A percentile compares a stretch with the other conserved stretches of the same genome.
Conservation (phyloP, 2,329 filamentous ascomycete species). For the Calonectria montana region DNA sequence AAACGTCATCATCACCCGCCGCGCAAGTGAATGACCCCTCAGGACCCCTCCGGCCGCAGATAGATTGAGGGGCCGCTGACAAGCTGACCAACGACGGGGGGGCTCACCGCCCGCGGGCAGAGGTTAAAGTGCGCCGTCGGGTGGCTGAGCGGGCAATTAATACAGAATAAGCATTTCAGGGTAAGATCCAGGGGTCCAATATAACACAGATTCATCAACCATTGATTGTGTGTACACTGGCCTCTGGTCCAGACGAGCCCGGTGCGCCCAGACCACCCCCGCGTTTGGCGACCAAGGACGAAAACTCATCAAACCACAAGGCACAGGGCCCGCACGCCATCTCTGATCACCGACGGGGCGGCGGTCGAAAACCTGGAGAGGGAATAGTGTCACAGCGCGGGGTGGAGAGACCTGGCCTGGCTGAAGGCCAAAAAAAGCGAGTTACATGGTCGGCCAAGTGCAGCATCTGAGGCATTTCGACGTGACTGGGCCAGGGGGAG, state of each 20-base stretch:
- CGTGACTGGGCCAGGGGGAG: slow-evolving; percentile 3
- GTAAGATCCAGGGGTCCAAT: slow-evolving; percentile 18
- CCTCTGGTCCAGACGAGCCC: neutral
- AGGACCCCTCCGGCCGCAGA: slow-evolving; percentile 1
- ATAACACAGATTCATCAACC: slow-evolving; percentile 2
- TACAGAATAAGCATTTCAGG: slow-evolving; percentile 1
- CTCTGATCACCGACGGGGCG: slow-evolving; percentile 5
- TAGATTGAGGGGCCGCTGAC: slow-evolving; percentile 20
- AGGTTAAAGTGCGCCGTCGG: slow-evolving; percentile 9
- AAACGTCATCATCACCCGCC: neutral
- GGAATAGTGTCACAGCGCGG: slow-evolving; percentile 4
- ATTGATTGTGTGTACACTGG: neutral
- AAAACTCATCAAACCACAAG: slow-evolving; percentile 19
- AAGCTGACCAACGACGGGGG: slow-evolving; percentile 21
- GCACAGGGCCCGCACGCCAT: slow-evolving; percentile 23
- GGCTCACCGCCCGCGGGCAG: slow-evolving; percentile 18
- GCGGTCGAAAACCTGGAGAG: neutral
- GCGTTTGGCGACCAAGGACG: slow-evolving; percentile 40
- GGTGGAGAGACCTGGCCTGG: neutral
- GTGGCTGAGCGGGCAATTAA: slow-evolving; percentile 18
- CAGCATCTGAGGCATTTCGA: slow-evolving; percentile 25
- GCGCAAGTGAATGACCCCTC: neutral
- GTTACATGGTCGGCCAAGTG: slow-evolving; percentile 18
- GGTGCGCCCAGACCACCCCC: slow-evolving; percentile 32
- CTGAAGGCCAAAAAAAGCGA: neutral